Evolutionary conservation across 1,139 yeast species (phyloP), one percentile per base, ranked within the genome.

Genomic region (Geotrichum siamense): DNA sequence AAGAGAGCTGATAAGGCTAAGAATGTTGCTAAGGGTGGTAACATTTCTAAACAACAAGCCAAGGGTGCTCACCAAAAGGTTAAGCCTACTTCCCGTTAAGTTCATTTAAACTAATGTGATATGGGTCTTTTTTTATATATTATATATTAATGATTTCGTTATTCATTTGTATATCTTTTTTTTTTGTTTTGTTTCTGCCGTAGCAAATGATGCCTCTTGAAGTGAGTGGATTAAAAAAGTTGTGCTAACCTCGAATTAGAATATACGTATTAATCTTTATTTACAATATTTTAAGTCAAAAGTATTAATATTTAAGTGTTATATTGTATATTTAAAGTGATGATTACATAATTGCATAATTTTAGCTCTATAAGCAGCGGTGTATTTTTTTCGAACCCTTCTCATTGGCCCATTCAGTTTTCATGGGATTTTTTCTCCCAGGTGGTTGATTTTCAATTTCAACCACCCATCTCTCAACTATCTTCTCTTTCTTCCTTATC

Each of bases 41-140:
- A 79, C 55, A 56, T 64, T 52, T 58, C 68, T 53, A 65, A 65
- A 65, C 65, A 63, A 57, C 63, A 56, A 50, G 64, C 65, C 51
- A 64, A 62, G 63, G 70, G 69, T 49, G 61, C 63, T 43, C 56
- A 53, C 48, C 47, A 47, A 44, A 85, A 85, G 77, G 95, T 86
- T 65, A 84, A 81, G 67, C 94, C 95, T 65, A 82, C 95, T 70
- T 84, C 94, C 73, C 95, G 95, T 82, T 86, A 85, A 82, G 40
- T 42, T 23, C 13, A 28, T 12, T 28, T n/a, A 17, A 19, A 20
- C n/a, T 33, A 21, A 16, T 33, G 25, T 20, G 37, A 33, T 20
- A 20, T 33, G 37, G 37, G 37, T 33, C 21, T 31, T 31, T n/a
- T n/a, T n/a, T n/a, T n/a, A n/a, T n/a, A n/a, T n/a, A n/a, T n/a